These are phyloP conservation scores for Euclidium syriacum DNA, from an alignment of 345 rosid genomes.

Conservation along the genomic window DNA sequence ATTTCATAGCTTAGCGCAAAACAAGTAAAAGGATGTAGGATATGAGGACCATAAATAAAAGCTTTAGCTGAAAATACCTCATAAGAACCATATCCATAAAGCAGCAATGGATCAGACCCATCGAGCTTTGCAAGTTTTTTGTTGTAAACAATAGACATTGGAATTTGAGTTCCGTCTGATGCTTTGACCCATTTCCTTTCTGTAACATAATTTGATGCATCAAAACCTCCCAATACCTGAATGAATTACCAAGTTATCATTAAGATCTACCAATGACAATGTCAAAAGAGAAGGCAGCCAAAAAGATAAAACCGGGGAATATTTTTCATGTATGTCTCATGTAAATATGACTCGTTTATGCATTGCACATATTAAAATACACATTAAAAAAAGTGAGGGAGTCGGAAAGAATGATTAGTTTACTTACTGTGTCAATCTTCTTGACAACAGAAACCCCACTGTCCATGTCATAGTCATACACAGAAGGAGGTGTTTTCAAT, in stretches of 20 bases:
- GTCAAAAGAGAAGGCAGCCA: background rate
- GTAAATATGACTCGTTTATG: background rate
- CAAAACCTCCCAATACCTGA: slow-evolving; percentile 91
- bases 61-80: slow-evolving; percentile 51
- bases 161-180: slow-evolving; percentile 79
- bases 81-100: slow-evolving; percentile 93
- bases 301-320: background rate
- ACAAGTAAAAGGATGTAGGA: background rate
- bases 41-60: slow-evolving; percentile 2
- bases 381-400: background rate
- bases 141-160: slow-evolving; percentile 69
- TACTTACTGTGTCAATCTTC: slow-evolving; percentile 78
- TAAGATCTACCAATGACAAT: background rate
- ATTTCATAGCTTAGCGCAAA: slow-evolving; percentile 1
- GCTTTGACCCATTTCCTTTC: slow-evolving; percentile 92
- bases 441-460: slow-evolving; percentile 62
- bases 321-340: background rate
- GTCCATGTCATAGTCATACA: slow-evolving; percentile 80
- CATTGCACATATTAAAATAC: background rate
- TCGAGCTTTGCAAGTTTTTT: slow-evolving; percentile 74
- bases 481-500: slow-evolving; percentile 72
- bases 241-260: background rate
- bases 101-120: slow-evolving; percentile 75
- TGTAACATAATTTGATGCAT: slow-evolving; percentile 68
- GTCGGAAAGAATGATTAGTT: background rate